Evolutionary conservation across 2,329 filamentous ascomycete genomes (phyloP), one percentile per base, ranked within the genome.

Genomic region (Scytalidium lignicola): DNA sequence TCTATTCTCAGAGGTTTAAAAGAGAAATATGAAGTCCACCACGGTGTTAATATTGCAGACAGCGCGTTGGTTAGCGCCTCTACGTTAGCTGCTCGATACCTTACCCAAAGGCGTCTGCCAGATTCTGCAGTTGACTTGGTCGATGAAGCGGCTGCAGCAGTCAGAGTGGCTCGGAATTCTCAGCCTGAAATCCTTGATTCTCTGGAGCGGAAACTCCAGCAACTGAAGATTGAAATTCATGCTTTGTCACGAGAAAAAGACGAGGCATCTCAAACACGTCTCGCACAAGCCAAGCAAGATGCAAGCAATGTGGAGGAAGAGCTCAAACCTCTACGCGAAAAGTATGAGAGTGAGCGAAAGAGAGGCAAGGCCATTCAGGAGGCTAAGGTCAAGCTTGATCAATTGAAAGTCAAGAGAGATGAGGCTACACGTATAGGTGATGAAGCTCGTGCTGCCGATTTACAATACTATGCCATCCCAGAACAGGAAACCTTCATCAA

Each of bases 1-100:
- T 99, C 93, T 19, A 99, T 99, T 63, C 84, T 99, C n/a, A 89
- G 93, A 76, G 93, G 93, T 65, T 74, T 99, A 55, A 99, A 97
- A 75, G 92, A 97, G 68, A 90, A 90, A 67, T 99, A 97, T 71
- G 93, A 99, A 72, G 89, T 95, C 44, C 93, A 99, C 69, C 93
- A 99, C 68, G 91, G 92, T 76, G 93, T 99, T 62, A 97, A 85
- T 57, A 99, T 99, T 58, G 83, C 92, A 41, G 93, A 99, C 64
- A 90, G 85, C 62, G 93, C 93, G 55, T 88, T 99, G 54, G 92
- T 99, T 15, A 80, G 91, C 44, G 82, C 93, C 4, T 89, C 93
- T n/a, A 95, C 84, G 49, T 80, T 99, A 46, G 93, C 93, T 13
- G 88, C 92, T 43, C 86, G 93, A 49, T 99, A 99, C 62, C 83